phyloP scores from a whole-genome alignment of 1,284 basidiomycete genomes.

The Ganoderma resinaceum region DNA sequence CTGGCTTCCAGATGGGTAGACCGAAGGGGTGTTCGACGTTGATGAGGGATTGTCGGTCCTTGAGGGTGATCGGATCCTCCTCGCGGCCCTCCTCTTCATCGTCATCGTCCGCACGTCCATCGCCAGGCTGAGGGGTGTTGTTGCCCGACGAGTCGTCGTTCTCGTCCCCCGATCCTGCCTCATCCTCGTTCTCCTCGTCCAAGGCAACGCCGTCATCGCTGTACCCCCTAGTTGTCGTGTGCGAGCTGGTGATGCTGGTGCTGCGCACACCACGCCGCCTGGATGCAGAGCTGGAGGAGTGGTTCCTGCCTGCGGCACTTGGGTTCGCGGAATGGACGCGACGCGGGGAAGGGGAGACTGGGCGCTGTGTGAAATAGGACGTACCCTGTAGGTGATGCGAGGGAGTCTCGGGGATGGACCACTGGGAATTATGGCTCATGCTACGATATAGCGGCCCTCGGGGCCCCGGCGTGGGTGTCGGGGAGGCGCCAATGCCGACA shows the following conservation, averaged over 20 bases:
- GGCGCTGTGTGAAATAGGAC: conserved; percentile 60
- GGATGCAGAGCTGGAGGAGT: conserved; percentile 57
- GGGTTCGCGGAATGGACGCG: conserved; percentile 46
- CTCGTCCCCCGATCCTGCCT: conserved; percentile 36
- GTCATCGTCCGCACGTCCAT: conserved; percentile 32
- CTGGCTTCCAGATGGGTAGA: conserved; percentile 99
- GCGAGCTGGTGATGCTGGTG: conserved; percentile 65
- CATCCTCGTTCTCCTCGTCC: conserved; percentile 52
- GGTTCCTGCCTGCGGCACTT: conserved; percentile 40
- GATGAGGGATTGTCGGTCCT: conserved; percentile 97
- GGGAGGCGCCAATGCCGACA: conserved; percentile 34
- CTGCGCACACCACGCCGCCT: conserved; percentile 58
- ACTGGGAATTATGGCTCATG: conserved; percentile 59
- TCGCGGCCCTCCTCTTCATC: conserved; percentile 52
- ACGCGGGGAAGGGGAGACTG: conserved; percentile 48
- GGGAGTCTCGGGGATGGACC: conserved; percentile 62
- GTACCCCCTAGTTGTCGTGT: conserved; percentile 49
- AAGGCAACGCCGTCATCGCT: conserved; percentile 53
- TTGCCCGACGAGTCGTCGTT: conserved; percentile 26
- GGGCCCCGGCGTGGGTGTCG: conserved; percentile 36
- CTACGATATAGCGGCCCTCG: conserved; percentile 53
- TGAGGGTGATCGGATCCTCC: conserved; percentile 93
- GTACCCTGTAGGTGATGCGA: conserved; percentile 73
- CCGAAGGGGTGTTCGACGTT: conserved; percentile 99
- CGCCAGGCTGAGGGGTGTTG: conserved; percentile 30